A percentile compares a stretch with the other conserved stretches of the same genome.
phyloP scores from a whole-genome alignment of 768 basidiomycete species.

The Lactarius akahatsu region DNA sequence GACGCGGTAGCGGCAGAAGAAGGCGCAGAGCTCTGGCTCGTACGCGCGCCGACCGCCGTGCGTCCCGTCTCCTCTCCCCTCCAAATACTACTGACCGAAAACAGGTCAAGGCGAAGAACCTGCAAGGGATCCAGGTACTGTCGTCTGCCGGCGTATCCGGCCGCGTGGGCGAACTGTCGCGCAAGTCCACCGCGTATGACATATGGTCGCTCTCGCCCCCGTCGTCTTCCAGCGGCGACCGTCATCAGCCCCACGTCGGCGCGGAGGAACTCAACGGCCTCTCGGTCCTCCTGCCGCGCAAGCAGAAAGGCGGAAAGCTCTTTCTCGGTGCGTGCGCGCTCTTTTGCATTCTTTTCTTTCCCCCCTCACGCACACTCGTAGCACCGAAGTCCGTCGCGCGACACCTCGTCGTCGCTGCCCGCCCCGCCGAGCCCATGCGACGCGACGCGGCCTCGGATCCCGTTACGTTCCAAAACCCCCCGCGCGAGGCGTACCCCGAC shows the following conservation, averaged over 20 bases:
- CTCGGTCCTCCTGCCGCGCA: conserved; percentile 26
- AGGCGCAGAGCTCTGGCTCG: conserved; percentile 28
- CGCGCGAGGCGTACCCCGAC: conserved; percentile 28
- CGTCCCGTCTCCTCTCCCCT: background rate
- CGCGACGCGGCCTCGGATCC: background rate
- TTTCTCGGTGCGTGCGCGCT: conserved; percentile 22
- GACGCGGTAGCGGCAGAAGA: conserved; percentile 25
- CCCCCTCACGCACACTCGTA: background rate
- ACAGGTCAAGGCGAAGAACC: conserved; percentile 24
- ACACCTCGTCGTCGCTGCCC: conserved; percentile 21
- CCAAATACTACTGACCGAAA: too few species aligned
- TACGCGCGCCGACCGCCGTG: conserved; percentile 23
- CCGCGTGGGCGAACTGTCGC: conserved; percentile 20
- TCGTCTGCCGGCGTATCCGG: background rate
- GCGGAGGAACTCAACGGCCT: conserved; percentile 27
- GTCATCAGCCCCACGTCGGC: background rate
- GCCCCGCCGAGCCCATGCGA: conserved; percentile 18
- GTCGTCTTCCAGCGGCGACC: background rate
- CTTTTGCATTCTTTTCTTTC: too few species aligned
- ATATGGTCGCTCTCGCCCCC: conserved; percentile 16
- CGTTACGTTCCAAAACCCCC: conserved; percentile 5
- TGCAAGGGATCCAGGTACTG: conserved; percentile 12
- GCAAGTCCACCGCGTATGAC: conserved; percentile 23
- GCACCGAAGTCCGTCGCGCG: conserved; percentile 24
- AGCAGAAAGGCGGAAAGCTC: conserved; percentile 24